Evolutionary conservation across 176 grass and related monocot species (phyloP).

Genomic region (Elaeis guineensis): DNA sequence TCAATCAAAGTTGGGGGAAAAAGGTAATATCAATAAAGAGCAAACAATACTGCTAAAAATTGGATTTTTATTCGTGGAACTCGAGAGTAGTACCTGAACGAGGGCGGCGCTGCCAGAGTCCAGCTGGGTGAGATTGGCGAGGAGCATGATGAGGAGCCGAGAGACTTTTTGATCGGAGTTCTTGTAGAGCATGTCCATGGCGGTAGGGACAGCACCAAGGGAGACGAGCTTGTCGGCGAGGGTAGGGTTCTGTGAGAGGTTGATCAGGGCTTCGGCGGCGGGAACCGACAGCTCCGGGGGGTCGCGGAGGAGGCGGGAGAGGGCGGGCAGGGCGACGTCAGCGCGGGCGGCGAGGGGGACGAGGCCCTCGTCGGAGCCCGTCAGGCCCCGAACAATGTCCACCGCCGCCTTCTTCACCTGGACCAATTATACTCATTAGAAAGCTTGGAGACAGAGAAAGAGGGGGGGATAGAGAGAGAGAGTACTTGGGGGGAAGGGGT

Average conservation of each 20-base stretch:
- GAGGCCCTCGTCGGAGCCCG: conserved; percentile 58
- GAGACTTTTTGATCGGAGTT: conserved; percentile 29
- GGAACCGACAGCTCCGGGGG: conserved; percentile 33
- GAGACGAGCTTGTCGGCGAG: conserved; percentile 48
- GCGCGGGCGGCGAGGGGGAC: conserved; percentile 36
- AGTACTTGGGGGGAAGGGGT: conserved; percentile 39
- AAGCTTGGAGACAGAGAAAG: no score
- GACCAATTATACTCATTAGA: no score
- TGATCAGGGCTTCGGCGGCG: conserved; percentile 76
- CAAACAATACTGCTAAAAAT: no score
- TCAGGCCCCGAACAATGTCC: conserved; percentile 71
- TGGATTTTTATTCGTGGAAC: no score
- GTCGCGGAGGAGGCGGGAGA: conserved; percentile 43
- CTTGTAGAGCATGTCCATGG: conserved; percentile 68
- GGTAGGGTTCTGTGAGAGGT: conserved; percentile 55
- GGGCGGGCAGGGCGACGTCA: conserved; percentile 39
- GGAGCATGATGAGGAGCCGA: conserved; percentile 74
- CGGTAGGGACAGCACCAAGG: conserved; percentile 35
- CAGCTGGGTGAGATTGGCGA: conserved; percentile 80
- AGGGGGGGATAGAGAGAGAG: not conserved
- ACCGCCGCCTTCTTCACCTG: conserved; percentile 68
- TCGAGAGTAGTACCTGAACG: conserved; percentile 36
- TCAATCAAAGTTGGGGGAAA: no score
- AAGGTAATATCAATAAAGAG: no score
- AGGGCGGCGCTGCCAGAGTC: conserved; percentile 53